Percentiles rank a stretch among this genome's conserved stretches.
Conservation (phyloP, 179 eudicot species). For the Corrigiola litoralis region DNA sequence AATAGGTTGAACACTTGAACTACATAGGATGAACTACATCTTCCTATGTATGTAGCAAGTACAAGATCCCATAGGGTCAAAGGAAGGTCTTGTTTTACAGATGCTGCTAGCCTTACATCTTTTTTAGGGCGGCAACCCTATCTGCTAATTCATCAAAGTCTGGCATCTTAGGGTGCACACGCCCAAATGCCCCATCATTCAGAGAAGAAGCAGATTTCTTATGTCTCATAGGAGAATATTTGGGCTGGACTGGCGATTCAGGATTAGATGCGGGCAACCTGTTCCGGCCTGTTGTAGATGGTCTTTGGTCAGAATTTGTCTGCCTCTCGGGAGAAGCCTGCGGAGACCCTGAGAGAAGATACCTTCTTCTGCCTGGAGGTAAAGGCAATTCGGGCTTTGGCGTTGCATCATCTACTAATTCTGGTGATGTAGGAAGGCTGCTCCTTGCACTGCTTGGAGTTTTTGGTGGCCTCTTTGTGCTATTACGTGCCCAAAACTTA, state of each 20-base stretch:
- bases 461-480: conserved; percentile 23
- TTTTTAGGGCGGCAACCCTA: conserved; percentile 44
- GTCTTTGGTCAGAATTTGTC: conserved; percentile 6
- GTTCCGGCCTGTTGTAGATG: conserved; percentile 5
- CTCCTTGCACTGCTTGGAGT: neutral
- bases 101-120: neutral
- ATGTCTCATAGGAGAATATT: conserved; percentile 16
- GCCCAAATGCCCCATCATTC: conserved; percentile 20
- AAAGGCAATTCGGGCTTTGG: conserved; percentile 28
- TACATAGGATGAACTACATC: neutral
- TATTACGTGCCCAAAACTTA: conserved; percentile 24
- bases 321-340: conserved; percentile 17
- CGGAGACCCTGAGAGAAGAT: conserved; percentile 21
- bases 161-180: conserved; percentile 58
- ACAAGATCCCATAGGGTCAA: too few relatives aligned
- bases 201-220: conserved; percentile 37
- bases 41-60: conserved; percentile 14
- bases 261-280: conserved; percentile 10
- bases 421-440: conserved; percentile 5
- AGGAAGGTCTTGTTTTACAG: neutral
- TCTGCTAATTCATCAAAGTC: conserved; percentile 67
- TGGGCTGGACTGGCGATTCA: neutral
- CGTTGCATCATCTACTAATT: neutral
- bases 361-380: conserved; percentile 39
- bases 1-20: too few relatives aligned